phyloP scores from a whole-genome alignment of 2,329 filamentous ascomycete genomes.

The Pseudogymnoascus sp. region DNA sequence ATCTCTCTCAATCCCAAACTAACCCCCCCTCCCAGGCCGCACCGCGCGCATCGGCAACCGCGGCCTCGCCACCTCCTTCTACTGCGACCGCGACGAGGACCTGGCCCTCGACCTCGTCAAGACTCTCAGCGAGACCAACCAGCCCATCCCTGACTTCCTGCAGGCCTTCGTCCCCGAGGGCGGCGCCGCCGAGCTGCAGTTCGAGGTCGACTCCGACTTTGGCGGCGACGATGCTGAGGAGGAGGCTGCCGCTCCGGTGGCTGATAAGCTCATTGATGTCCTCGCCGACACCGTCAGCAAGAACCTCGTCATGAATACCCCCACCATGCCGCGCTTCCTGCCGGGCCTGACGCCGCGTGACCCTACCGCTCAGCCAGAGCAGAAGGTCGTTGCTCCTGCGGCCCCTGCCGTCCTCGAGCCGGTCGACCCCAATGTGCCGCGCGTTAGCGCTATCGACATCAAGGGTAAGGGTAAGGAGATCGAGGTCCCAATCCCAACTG shows the following conservation, averaged over 20 bases:
- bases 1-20: conserved; percentile 7
- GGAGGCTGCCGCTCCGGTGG: conserved; percentile 12
- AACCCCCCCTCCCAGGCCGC: conserved; percentile 52
- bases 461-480: conserved; percentile 5
- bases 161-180: conserved; percentile 53
- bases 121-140: conserved; percentile 71
- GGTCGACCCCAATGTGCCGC: background rate
- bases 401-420: background rate
- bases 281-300: background rate
- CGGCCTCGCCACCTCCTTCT: conserved; percentile 85
- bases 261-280: conserved; percentile 4
- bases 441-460: background rate
- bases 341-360: background rate
- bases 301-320: background rate
- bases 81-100: conserved; percentile 67
- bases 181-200: conserved; percentile 21
- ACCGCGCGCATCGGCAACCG: conserved; percentile 88
- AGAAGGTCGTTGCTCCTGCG: background rate
- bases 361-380: background rate
- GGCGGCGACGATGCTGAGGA: conserved; percentile 20
- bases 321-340: background rate
- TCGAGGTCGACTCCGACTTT: conserved; percentile 22
- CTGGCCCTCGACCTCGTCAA: conserved; percentile 71
- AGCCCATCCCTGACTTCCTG: conserved; percentile 78
- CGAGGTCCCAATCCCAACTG: background rate